These are phyloP conservation scores for Larix kaempferi DNA, from an alignment of 75 land plant species.

Conservation along the genomic window DNA sequence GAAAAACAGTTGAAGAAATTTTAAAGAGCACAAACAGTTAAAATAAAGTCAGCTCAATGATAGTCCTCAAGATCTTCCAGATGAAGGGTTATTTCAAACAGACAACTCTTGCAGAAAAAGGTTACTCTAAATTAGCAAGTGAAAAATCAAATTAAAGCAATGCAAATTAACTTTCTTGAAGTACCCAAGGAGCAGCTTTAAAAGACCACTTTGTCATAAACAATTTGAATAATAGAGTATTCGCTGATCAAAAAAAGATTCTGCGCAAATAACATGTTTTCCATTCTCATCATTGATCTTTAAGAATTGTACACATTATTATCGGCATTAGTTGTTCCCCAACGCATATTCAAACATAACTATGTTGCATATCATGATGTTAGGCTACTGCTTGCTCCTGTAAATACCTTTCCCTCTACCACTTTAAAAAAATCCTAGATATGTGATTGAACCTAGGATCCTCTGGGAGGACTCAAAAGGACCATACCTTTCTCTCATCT, in stretches of 20 bases:
- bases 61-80: too few relatives aligned
- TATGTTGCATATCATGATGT: too few relatives aligned
- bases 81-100: too few relatives aligned
- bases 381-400: too few relatives aligned
- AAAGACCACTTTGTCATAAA: neutral
- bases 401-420: neutral
- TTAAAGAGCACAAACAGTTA: neutral
- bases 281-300: too few relatives aligned
- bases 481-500: neutral
- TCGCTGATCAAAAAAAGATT: too few relatives aligned
- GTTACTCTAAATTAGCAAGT: neutral
- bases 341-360: too few relatives aligned
- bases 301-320: too few relatives aligned
- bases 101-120: neutral
- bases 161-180: neutral
- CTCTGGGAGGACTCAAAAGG: neutral
- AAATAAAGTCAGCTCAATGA: constrained; percentile 1
- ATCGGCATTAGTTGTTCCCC: too few relatives aligned
- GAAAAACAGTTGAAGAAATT: neutral
- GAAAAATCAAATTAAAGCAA: neutral
- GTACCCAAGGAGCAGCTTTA: neutral
- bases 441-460: neutral
- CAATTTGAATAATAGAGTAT: too few relatives aligned
- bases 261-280: too few relatives aligned
- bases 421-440: neutral